Evolutionary conservation across 768 basidiomycete species (phyloP).

Genomic region (Boletus reticuloceps): DNA sequence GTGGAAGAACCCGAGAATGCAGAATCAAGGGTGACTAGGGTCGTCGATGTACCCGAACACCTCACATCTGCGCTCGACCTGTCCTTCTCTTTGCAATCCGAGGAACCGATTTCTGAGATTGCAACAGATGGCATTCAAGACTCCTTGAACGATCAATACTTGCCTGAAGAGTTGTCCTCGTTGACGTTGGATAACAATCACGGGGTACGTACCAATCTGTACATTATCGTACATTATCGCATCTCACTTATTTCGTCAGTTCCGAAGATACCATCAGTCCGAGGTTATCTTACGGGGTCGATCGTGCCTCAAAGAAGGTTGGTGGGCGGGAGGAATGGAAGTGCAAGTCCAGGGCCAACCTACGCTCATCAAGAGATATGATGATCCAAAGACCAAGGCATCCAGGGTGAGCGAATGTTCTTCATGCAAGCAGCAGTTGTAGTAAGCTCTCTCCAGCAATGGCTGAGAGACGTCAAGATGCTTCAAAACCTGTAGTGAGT

Average conservation of each 20-base stretch:
- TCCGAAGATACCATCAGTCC: conserved; percentile 49
- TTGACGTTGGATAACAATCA: conserved; percentile 28
- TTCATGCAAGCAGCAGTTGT: neutral
- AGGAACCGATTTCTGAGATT: conserved; percentile 21
- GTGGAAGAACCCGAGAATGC: neutral
- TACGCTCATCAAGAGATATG: conserved; percentile 44
- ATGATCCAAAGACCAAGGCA: conserved; percentile 33
- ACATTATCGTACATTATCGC: neutral
- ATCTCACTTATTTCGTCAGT: conserved; percentile 32
- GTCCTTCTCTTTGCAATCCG: neutral
- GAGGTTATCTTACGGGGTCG: conserved; percentile 40
- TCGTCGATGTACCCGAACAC: conserved; percentile 1
- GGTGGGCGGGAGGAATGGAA: conserved; percentile 46
- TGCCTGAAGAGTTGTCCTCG: conserved; percentile 21
- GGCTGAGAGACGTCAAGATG: conserved; percentile 49
- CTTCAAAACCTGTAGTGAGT: conserved; percentile 51
- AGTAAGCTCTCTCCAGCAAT: conserved; percentile 32
- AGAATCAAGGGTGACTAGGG: neutral
- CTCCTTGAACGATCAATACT: conserved; percentile 20
- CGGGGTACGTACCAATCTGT: conserved; percentile 28
- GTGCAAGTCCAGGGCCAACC: conserved; percentile 40
- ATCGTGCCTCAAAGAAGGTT: conserved; percentile 39
- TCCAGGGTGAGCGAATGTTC: conserved; percentile 26
- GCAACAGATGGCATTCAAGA: conserved; percentile 12
- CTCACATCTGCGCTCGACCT: neutral